Evolutionary conservation across 176 grass and related monocot genomes (phyloP).

Genomic region (Saccharum spontaneum): DNA sequence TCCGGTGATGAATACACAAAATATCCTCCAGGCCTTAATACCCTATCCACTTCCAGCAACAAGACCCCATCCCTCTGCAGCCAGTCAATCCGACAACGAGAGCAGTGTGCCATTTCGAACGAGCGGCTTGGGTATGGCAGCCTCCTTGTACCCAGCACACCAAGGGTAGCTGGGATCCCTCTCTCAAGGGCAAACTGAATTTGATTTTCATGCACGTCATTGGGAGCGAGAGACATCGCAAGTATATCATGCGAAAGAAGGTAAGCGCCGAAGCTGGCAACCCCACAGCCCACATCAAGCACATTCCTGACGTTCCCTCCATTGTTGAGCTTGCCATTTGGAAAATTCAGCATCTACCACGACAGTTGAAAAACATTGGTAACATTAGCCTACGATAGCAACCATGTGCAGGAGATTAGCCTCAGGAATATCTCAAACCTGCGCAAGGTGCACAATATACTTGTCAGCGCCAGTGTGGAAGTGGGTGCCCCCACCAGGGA

Average conservation of each 20-base stretch:
- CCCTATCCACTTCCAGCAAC: slow-evolving; percentile 69
- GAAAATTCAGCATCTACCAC: slow-evolving; percentile 69
- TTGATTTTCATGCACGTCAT: slow-evolving; percentile 86
- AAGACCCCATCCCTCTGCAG: slow-evolving; percentile 85
- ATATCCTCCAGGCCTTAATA: slow-evolving; percentile 76
- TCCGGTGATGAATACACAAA: slow-evolving; percentile 82
- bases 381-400: neutral
- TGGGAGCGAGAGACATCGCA: slow-evolving; percentile 74
- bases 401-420: neutral
- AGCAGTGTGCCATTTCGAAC: slow-evolving; percentile 75
- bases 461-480: slow-evolving; percentile 76
- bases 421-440: slow-evolving; percentile 35
- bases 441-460: slow-evolving; percentile 70
- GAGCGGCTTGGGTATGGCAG: slow-evolving; percentile 66
- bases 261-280: slow-evolving; percentile 79
- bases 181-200: slow-evolving; percentile 88
- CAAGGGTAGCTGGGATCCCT: slow-evolving; percentile 67
- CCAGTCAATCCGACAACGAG: slow-evolving; percentile 77
- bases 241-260: slow-evolving; percentile 59
- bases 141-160: slow-evolving; percentile 71
- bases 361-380: neutral
- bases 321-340: slow-evolving; percentile 61
- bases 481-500: slow-evolving; percentile 77
- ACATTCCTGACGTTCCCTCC: slow-evolving; percentile 66
- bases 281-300: slow-evolving; percentile 77